These are phyloP conservation scores for Teunomyces pallodes DNA, from an alignment of 805 yeast species.

Conservation along the genomic window DNA sequence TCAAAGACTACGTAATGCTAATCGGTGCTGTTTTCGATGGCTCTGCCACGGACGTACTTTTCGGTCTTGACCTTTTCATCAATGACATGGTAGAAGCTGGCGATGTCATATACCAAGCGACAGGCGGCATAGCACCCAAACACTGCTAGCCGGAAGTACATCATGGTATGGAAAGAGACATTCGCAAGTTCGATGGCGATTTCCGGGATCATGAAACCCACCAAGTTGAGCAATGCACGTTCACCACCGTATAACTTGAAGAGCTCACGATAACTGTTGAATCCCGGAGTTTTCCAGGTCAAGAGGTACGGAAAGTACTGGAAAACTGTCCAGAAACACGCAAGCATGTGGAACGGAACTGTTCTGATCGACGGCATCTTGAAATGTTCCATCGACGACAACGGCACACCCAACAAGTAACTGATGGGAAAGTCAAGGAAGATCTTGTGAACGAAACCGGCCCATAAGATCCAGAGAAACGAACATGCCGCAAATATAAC, in stretches of 20 bases:
- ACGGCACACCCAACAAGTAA: constrained; percentile 2
- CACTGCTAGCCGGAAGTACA: not conserved
- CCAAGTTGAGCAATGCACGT: not conserved
- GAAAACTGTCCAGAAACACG: constrained; percentile 19
- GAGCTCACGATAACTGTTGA: not conserved
- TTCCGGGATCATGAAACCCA: not conserved
- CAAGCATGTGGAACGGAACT: constrained; percentile 14
- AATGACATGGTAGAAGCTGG: constrained; percentile 15
- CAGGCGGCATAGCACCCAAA: not conserved
- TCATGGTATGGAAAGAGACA: not conserved
- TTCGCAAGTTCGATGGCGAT: not conserved
- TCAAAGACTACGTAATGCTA: not conserved
- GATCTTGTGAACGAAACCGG: constrained; percentile 16
- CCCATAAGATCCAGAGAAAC: constrained; percentile 18
- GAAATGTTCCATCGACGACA: not conserved
- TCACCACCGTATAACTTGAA: not conserved
- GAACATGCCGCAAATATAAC: not conserved
- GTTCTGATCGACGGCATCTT: constrained; percentile 1
- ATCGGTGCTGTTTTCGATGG: constrained; percentile 40
- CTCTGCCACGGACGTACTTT: constrained; percentile 55
- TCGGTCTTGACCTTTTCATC: constrained; percentile 55
- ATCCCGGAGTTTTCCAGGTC: not conserved
- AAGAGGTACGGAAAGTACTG: constrained; percentile 9
- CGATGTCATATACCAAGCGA: not conserved
- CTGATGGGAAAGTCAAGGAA: constrained; percentile 21